phyloP scores from a whole-genome alignment of 176 grass and related monocot species.

The Oropetium thomaeum region DNA sequence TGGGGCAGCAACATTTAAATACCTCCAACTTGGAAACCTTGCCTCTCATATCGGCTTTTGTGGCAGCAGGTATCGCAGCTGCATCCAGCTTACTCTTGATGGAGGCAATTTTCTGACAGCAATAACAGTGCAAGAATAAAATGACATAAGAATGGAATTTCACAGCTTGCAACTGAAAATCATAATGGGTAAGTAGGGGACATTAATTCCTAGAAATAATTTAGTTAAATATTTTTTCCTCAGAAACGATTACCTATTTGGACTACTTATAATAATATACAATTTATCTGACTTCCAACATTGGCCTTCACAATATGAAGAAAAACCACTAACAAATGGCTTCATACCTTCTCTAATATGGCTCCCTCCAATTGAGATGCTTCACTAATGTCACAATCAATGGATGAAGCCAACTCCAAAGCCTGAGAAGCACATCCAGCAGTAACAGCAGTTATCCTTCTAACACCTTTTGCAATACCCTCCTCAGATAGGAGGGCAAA shows the following conservation, averaged over 20 bases:
- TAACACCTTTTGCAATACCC: constrained; percentile 91
- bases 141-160: background rate
- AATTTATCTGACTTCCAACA: background rate
- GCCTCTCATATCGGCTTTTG: constrained; percentile 81
- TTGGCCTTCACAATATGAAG: background rate
- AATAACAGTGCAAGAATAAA: background rate
- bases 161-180: background rate
- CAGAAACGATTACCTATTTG: background rate
- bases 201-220: background rate
- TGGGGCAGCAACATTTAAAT: constrained; percentile 19
- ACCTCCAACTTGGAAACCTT: constrained; percentile 83
- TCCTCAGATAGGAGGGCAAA: constrained; percentile 88
- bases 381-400: constrained; percentile 56
- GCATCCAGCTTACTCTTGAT: constrained; percentile 75
- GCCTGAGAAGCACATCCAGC: constrained; percentile 61
- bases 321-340: background rate
- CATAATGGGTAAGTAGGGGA: background rate
- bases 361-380: constrained; percentile 52
- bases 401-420: constrained; percentile 57
- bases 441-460: constrained; percentile 91
- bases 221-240: background rate
- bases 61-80: constrained; percentile 74
- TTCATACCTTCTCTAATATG: constrained; percentile 68
- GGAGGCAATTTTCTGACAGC: constrained; percentile 80
- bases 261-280: background rate